Evolutionary conservation across 495 filamentous ascomycete genomes (phyloP).

Genomic region (Haplographium delicatum): DNA sequence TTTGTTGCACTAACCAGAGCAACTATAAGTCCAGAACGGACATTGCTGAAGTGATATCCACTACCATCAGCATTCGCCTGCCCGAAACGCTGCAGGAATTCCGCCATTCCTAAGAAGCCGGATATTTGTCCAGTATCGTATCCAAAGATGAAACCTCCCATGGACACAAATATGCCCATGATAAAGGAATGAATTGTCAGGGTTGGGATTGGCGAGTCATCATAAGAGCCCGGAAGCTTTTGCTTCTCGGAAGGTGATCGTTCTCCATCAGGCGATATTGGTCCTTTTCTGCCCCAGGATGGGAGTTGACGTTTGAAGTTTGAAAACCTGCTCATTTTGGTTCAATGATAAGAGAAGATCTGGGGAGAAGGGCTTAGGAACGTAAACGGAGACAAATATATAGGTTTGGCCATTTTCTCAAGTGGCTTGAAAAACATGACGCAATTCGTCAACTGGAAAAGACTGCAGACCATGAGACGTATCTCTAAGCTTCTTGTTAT

Average conservation of each 20-base stretch:
- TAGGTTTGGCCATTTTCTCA: no score
- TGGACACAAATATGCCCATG: slow-evolving; percentile 49
- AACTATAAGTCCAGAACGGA: slow-evolving; percentile 51
- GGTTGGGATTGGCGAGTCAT: slow-evolving; percentile 7
- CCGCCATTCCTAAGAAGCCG: slow-evolving; percentile 34
- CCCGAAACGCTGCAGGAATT: slow-evolving; percentile 47
- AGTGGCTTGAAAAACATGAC: no score
- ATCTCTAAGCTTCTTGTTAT: no score
- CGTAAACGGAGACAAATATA: no score
- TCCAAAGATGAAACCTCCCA: slow-evolving; percentile 57
- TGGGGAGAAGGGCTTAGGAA: no score
- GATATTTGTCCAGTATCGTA: slow-evolving; percentile 46
- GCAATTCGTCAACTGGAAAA: no score
- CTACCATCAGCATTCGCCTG: slow-evolving; percentile 31
- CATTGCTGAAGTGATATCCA: slow-evolving; percentile 45
- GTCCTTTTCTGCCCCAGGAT: not conserved
- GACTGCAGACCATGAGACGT: no score
- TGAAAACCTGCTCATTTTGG: slow-evolving; percentile 13
- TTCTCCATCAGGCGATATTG: slow-evolving; percentile 5
- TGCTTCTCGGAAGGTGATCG: slow-evolving; percentile 19
- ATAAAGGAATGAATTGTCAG: slow-evolving; percentile 46
- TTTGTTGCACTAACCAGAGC: slow-evolving; percentile 46
- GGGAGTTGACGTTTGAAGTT: slow-evolving; percentile 6
- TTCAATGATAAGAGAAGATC: no score
- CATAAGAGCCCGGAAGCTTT: slow-evolving; percentile 36